Evolutionary conservation across 2,329 filamentous ascomycete species (phyloP).

Genomic region (Talaromyces islandicus): DNA sequence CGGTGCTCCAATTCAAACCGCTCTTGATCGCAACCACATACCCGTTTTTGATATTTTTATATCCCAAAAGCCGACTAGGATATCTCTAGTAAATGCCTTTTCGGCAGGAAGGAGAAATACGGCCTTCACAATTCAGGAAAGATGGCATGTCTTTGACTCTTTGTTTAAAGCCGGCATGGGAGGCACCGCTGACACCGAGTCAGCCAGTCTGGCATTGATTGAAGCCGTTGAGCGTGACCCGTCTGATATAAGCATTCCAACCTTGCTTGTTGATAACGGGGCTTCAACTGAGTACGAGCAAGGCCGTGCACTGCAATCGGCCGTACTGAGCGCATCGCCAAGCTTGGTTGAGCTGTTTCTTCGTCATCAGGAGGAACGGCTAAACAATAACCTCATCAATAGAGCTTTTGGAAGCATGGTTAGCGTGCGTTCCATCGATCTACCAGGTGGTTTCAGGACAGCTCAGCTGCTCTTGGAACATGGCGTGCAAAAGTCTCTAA

Average conservation of each 20-base stretch:
- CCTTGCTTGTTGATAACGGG: slow-evolving; percentile 47
- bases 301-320: neutral
- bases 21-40: neutral
- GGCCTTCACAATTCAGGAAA: neutral
- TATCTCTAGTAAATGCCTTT: slow-evolving; percentile 2
- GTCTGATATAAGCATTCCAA: slow-evolving; percentile 33
- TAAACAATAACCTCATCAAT: neutral
- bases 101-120: neutral
- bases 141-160: neutral
- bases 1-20: neutral
- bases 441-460: neutral
- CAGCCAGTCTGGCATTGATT: slow-evolving; percentile 8
- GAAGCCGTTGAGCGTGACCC: slow-evolving; percentile 13
- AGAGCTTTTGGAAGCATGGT: slow-evolving; percentile 1
- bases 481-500: slow-evolving; percentile 1
- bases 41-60: neutral
- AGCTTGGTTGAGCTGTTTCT: neutral
- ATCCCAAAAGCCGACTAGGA: neutral
- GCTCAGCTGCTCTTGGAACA: neutral
- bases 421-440: neutral
- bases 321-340: neutral
- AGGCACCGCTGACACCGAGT: neutral
- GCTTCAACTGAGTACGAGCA: slow-evolving; percentile 50
- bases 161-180: slow-evolving; percentile 3
- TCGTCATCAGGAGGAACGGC: neutral